Base-by-base conservation (phyloP, 2,329 filamentous ascomycete genomes). In the Fusarium neocosmosporiellum region DNA sequence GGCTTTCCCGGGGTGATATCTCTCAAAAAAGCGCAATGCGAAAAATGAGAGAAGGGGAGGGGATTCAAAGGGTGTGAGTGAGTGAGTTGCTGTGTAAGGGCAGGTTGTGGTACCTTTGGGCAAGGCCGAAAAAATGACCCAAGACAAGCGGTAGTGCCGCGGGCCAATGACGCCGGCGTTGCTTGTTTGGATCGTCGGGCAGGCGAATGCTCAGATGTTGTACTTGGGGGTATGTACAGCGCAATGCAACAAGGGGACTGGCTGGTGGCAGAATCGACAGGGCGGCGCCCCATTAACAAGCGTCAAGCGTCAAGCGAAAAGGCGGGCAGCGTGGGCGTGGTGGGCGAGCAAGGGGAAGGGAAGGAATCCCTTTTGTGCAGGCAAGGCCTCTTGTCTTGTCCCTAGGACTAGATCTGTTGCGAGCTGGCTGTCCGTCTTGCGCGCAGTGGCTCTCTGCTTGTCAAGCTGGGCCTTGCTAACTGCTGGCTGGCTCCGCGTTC, bases 161-260 rank as follows among this genome's bases (percentile, higher is more conserved):
- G 69, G 64, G 71, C 75, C 75, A 77, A 77, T 76, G 67, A 77
- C 71, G 74, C 75, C 65, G 67, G 67, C 50, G 71, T 66, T 68
- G 61, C 62, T 71, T 75, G 73, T 72, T 77, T 72, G 66, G 73
- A 77, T 77, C 75, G 71, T 73, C 74, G 41, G 66, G 65, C 66
- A 72, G 75, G 67, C 67, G 70, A 77, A 72, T 73, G 66, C 63
- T 75, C 59, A 70, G 73, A 72, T 68, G 74, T 77, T 72, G 73
- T 71, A 72, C 71, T 70, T 67, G 67, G 67, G 69, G 24, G 50
- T 43, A 62, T 48, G 59, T 62, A 43, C 60, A 57, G 69, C 60
- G 55, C 54, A 63, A 74, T 73, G 69, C 72, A 57, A 66, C 46
- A 62, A 71, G 66, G 46, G 67, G 63, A 70, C 68, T 70, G 74